Evolutionary conservation across 768 basidiomycete species (phyloP), one percentile per base, ranked within the genome.

Genomic region (Russula vinacea): DNA sequence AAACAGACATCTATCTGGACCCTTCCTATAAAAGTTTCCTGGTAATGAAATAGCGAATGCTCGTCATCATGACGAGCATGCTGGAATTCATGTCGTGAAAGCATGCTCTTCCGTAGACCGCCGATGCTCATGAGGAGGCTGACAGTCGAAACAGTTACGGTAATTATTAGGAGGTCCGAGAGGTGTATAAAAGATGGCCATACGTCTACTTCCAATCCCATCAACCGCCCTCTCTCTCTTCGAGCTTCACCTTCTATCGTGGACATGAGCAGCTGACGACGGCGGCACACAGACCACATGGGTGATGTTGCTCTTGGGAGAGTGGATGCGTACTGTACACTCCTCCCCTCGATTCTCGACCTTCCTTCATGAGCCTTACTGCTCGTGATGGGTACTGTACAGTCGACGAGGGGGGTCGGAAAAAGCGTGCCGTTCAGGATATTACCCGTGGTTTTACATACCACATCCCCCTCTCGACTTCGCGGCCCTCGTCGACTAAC

Each of bases 161-260:
- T n/a, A 11, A 5, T 9, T 8, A 16, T 26, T 8, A 11, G 35
- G 32, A 11, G 35, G 9, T 22, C 47, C 10, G 19, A 19, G 13
- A 33, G 14, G 11, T 13, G 35, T 58, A 58, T 58, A 58, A 49
- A 58, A 49, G 44, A 24, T 16, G 33, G 24, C 45, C 16, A 24
- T 26, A 13, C 8, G 4, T 29, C 26, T 9, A 8, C 35, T 10
- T 37, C 26, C 19, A 29, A 17, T 44, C 44, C 29, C 44, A 14
- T 49, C 24, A 4, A n/a, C n/a, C n/a, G n/a, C 47, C 47, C 3
- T 11, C 14, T 14, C n/a, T 22, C 22, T 13, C 49, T 50, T 50
- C 49, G 44, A 45, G n/a, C 44, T 13, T 45, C 44, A 22, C n/a
- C 9, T n/a, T 11, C 44, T 22, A n/a, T 45, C 44, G n/a, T n/a